These are phyloP conservation scores for Pontederia paniculata DNA, from an alignment of 176 grass and related monocot species.

Conservation along the genomic window DNA sequence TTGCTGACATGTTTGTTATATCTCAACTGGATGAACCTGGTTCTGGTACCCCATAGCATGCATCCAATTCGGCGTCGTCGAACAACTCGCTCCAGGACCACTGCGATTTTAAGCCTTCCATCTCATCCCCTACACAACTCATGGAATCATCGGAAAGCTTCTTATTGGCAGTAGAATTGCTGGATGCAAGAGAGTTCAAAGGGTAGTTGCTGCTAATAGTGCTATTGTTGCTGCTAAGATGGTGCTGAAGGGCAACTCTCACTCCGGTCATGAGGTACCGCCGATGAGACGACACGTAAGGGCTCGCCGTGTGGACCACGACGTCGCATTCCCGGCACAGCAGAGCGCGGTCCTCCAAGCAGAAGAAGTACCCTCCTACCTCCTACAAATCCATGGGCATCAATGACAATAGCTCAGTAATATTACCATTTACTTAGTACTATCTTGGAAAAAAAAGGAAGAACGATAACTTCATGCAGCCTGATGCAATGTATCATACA, in stretches of 20 bases:
- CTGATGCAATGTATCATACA: too few species aligned
- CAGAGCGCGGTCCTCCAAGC: constrained; percentile 79
- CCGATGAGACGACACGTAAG: constrained; percentile 58
- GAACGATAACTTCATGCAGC: too few species aligned
- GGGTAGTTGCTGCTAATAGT: constrained; percentile 3
- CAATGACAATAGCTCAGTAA: not conserved
- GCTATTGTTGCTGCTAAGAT: constrained; percentile 18
- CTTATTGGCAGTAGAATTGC: not conserved
- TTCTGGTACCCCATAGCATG: constrained; percentile 26
- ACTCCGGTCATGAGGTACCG: constrained; percentile 82
- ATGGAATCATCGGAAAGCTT: constrained; percentile 7
- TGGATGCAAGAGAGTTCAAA: not conserved
- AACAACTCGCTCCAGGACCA: constrained; percentile 45
- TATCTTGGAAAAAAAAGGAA: too few species aligned
- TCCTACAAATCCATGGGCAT: constrained; percentile 35
- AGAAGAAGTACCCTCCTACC: constrained; percentile 74
- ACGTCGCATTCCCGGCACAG: constrained; percentile 72
- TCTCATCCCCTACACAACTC: not conserved
- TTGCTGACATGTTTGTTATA: too few species aligned
- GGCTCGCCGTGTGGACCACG: constrained; percentile 61
- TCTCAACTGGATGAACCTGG: constrained; percentile 31
- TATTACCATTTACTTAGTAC: not conserved
- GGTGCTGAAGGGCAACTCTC: constrained; percentile 38
- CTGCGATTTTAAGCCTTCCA: constrained; percentile 14
- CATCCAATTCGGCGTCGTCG: constrained; percentile 16